Evolutionary conservation across 768 basidiomycete species (phyloP).

Genomic region (Pseudohyphozyma bogoriensis): DNA sequence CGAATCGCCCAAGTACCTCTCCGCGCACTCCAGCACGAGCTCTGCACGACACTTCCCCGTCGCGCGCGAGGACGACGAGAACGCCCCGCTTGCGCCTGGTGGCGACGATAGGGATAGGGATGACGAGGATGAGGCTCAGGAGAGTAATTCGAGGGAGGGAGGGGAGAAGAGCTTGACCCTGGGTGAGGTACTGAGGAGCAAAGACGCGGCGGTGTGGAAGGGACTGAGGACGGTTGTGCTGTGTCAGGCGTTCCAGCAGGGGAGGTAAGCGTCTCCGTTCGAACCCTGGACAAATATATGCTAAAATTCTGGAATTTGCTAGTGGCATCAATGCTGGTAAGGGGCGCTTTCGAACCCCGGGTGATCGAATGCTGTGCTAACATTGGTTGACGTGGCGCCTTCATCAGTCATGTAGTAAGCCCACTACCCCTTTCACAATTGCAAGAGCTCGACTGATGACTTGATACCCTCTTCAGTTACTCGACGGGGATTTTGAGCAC

Average conservation of each 20-base stretch:
- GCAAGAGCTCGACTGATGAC: no score
- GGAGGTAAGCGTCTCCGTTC: constrained; percentile 48
- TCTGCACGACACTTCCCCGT: neutral
- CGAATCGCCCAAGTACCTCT: constrained; percentile 16
- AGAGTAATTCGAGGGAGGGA: neutral
- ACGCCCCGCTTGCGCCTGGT: neutral
- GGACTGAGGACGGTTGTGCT: constrained; percentile 59
- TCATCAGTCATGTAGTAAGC: no score
- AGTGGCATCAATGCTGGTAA: constrained; percentile 50
- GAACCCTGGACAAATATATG: no score
- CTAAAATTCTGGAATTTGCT: no score
- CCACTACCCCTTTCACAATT: no score
- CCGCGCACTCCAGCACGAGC: neutral
- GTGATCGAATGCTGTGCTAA: constrained; percentile 9
- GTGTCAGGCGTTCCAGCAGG: constrained; percentile 66
- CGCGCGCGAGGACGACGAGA: constrained; percentile 19
- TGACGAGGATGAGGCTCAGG: neutral
- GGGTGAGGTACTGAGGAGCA: constrained; percentile 2
- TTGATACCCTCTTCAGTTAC: no score
- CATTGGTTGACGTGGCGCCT: no score
- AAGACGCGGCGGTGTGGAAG: constrained; percentile 40
- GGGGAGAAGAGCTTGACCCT: neutral
- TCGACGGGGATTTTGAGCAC: constrained; percentile 70
- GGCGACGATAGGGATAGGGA: neutral
- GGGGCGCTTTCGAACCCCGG: no score